Conservation (phyloP, 2,329 filamentous ascomycete species). For the Calonectria henricotiae region DNA sequence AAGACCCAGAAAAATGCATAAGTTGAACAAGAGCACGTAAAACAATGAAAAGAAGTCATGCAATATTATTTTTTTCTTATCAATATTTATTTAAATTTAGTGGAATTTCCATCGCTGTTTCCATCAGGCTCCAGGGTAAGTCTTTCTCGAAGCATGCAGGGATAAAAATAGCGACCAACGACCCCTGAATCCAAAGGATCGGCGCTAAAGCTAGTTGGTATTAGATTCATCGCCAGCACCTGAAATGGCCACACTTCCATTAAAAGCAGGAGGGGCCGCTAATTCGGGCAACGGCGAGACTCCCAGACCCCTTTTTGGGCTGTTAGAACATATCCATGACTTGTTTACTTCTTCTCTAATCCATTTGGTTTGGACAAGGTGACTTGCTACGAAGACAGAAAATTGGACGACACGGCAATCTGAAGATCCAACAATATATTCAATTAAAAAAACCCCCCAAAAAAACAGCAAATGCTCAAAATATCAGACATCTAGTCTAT, state of each 20-base stretch:
- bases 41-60: no score
- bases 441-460: neutral
- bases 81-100: neutral
- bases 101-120: neutral
- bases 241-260: neutral
- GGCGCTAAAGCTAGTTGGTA: neutral
- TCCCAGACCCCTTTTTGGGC: neutral
- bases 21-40: no score
- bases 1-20: no score
- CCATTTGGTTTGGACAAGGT: neutral
- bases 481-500: neutral
- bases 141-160: neutral
- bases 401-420: neutral
- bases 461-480: neutral
- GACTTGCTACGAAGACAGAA: no score
- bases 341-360: neutral
- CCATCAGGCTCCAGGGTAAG: neutral
- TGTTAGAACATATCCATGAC: neutral
- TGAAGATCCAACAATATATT: neutral
- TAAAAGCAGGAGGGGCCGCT: neutral
- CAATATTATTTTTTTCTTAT: neutral
- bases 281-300: neutral
- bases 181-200: neutral
- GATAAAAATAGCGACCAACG: conserved; percentile 1
- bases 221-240: neutral